These are phyloP conservation scores for Lumnitzera littorea DNA, from an alignment of 345 rosid genomes.

Conservation along the genomic window DNA sequence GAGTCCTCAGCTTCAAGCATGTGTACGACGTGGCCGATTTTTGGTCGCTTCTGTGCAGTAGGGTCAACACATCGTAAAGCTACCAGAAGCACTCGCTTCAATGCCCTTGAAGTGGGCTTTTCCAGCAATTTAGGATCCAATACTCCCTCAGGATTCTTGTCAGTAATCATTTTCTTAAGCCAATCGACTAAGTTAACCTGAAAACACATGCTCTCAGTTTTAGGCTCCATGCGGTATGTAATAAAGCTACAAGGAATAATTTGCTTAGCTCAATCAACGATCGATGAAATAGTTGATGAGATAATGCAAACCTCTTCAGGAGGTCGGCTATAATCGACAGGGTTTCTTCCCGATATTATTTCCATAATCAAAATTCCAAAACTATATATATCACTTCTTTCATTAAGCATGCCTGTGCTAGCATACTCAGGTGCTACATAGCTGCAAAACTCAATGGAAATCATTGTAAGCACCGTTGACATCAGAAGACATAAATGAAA, in stretches of 20 bases:
- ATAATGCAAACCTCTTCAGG: slow-evolving; percentile 58
- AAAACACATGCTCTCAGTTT: slow-evolving; percentile 4
- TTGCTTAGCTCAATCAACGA: not conserved
- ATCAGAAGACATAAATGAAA: too few relatives aligned
- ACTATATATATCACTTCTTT: slow-evolving; percentile 75
- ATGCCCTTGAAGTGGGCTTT: slow-evolving; percentile 62
- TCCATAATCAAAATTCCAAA: slow-evolving; percentile 91
- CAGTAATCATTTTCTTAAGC: slow-evolving; percentile 78
- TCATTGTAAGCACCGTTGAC: not conserved
- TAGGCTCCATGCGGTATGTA: too few relatives aligned
- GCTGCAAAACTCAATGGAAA: slow-evolving; percentile 25
- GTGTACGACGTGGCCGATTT: slow-evolving; percentile 76
- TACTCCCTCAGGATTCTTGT: slow-evolving; percentile 70
- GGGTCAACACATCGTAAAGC: slow-evolving; percentile 90
- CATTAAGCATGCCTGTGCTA: slow-evolving; percentile 80
- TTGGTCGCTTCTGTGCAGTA: slow-evolving; percentile 37
- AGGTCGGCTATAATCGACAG: slow-evolving; percentile 85
- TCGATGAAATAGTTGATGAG: not conserved
- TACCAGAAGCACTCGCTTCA: slow-evolving; percentile 74
- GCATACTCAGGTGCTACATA: slow-evolving; percentile 98
- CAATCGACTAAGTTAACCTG: slow-evolving; percentile 92
- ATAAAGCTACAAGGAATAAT: too few relatives aligned
- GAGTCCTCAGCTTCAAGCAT: slow-evolving; percentile 91
- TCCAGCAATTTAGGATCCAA: slow-evolving; percentile 80
- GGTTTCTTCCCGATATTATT: slow-evolving; percentile 76